Evolutionary conservation across 805 yeast species (phyloP).

Genomic region (Candida qinlingensis): DNA sequence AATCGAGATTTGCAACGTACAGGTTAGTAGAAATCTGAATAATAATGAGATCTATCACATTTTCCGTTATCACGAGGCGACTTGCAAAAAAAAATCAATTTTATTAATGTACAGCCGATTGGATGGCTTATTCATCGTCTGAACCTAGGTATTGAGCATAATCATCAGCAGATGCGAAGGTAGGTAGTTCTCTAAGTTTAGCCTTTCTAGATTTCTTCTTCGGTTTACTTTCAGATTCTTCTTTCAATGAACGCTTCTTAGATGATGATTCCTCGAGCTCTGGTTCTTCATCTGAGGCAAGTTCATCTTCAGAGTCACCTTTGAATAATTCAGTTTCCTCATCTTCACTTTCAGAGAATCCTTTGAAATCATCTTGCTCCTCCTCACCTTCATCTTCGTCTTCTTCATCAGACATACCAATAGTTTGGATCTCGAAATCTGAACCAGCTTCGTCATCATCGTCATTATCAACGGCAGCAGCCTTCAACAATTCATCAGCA

Average conservation of each 20-base stretch:
- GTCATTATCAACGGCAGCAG: constrained; percentile 15
- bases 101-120: neutral
- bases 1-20: too few species aligned
- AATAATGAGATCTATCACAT: too few species aligned
- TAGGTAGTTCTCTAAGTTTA: constrained; percentile 65
- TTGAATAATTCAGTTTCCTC: constrained; percentile 33
- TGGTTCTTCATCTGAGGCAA: constrained; percentile 28
- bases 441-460: constrained; percentile 27
- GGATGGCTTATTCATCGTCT: constrained; percentile 42
- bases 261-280: constrained; percentile 24
- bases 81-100: too few species aligned
- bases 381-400: constrained; percentile 25
- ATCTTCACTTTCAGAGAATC: constrained; percentile 32
- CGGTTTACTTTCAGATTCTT: constrained; percentile 13
- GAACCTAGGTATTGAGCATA: constrained; percentile 69
- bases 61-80: too few species aligned
- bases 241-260: constrained; percentile 26
- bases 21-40: too few species aligned
- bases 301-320: constrained; percentile 33
- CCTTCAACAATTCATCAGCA: constrained; percentile 37
- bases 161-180: constrained; percentile 85
- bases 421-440: constrained; percentile 35
- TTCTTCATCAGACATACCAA: constrained; percentile 27
- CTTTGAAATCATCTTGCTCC: constrained; percentile 22
- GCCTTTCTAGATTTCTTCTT: constrained; percentile 38